These are phyloP conservation scores for Periconia sp. DNA, from an alignment of 2,329 filamentous ascomycete species.

Conservation along the genomic window DNA sequence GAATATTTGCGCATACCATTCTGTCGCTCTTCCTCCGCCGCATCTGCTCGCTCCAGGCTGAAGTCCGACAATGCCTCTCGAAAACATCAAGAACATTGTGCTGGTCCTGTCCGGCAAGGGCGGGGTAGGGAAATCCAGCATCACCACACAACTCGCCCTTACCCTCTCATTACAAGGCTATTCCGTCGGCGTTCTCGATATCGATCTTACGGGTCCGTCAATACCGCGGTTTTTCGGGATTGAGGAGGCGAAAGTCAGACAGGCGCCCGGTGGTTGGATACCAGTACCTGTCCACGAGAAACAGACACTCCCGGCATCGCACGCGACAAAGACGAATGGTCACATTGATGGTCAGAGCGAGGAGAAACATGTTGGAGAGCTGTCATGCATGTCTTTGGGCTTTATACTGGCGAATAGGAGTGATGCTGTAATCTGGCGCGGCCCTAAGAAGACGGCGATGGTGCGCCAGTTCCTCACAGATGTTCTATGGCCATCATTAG, in stretches of 20 bases:
- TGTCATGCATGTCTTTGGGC: conserved; percentile 89
- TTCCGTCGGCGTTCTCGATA: conserved; percentile 92
- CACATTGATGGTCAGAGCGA: conserved; percentile 5
- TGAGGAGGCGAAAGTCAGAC: conserved; percentile 86
- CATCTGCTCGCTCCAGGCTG: conserved; percentile 25
- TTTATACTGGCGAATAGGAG: conserved; percentile 84
- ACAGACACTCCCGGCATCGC: conserved; percentile 27
- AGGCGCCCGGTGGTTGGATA: conserved; percentile 90
- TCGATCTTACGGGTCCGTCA: conserved; percentile 94
- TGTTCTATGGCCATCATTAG: conserved; percentile 84
- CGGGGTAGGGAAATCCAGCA: conserved; percentile 95
- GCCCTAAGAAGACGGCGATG: conserved; percentile 99
- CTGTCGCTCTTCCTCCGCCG: not conserved
- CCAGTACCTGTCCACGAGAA: conserved; percentile 82
- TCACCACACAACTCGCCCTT: conserved; percentile 95
- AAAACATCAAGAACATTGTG: conserved; percentile 77
- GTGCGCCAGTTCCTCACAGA: conserved; percentile 94
- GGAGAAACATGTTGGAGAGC: conserved; percentile 60
- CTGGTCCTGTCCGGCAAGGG: conserved; percentile 95
- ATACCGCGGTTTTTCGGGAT: conserved; percentile 95
- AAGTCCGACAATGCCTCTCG: conserved; percentile 66
- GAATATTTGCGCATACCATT: conserved; percentile 6
- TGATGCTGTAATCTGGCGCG: conserved; percentile 95
- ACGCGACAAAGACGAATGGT: conserved; percentile 13
- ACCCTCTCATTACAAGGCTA: conserved; percentile 84